Percentiles rank a stretch among this genome's conserved stretches.
Conservation (phyloP, 2,329 filamentous ascomycete species). For the Trichoderma lentiforme region DNA sequence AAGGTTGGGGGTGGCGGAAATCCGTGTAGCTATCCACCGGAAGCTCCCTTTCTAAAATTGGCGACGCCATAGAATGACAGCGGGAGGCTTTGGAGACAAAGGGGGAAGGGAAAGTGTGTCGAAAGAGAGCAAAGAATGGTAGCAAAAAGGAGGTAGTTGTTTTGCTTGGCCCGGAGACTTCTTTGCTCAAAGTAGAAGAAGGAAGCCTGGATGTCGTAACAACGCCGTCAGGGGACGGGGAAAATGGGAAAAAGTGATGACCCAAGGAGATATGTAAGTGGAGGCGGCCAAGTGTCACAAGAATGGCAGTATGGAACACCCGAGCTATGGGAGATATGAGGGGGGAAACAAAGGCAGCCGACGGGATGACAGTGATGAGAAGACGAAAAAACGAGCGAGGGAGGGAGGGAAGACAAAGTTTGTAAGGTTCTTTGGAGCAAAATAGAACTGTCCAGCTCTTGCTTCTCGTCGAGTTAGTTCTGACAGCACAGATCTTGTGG, state of each 20-base stretch:
- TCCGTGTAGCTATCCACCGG: constrained; percentile 33
- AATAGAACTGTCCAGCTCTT: background rate
- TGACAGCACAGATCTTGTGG: background rate
- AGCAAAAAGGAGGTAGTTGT: background rate
- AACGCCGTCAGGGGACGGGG: constrained; percentile 2
- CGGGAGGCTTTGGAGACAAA: background rate
- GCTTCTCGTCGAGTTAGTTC: background rate
- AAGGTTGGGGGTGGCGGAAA: constrained; percentile 24
- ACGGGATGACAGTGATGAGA: constrained; percentile 15
- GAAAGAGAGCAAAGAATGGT: background rate
- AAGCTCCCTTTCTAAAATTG: constrained; percentile 29
- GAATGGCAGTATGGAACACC: constrained; percentile 19
- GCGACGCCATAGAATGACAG: constrained; percentile 27
- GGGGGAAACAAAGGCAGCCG: constrained; percentile 5
- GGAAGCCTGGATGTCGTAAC: constrained; percentile 12
- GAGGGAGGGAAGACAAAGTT: background rate
- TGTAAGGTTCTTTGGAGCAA: background rate
- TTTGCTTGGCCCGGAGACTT: background rate
- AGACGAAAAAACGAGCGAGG: background rate
- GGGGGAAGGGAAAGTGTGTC: background rate
- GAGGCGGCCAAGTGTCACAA: constrained; percentile 20
- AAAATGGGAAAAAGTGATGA: constrained; percentile 7
- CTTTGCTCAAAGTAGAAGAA: background rate
- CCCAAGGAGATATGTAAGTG: constrained; percentile 19
- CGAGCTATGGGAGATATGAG: constrained; percentile 10